These are phyloP conservation scores for Gynochthodes officinalis DNA, from an alignment of 257 asterid genomes.

Conservation along the genomic window DNA sequence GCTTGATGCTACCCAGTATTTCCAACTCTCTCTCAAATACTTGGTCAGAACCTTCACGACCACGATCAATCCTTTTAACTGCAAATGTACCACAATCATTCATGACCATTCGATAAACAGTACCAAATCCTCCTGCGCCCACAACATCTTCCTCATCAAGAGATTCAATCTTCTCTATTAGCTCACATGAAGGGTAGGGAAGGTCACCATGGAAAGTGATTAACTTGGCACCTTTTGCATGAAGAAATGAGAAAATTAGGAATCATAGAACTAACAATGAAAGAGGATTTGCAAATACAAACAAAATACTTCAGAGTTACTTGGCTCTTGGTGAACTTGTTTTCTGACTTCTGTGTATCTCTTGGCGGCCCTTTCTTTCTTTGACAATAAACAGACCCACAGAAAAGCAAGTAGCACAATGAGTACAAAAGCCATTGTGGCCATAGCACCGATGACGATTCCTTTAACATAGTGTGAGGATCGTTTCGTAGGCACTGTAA, in stretches of 20 bases:
- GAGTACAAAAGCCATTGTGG: slow-evolving; percentile 59
- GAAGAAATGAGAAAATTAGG: background rate
- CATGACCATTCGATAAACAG: slow-evolving; percentile 97
- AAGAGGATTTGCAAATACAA: background rate
- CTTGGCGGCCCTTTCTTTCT: slow-evolving; percentile 84
- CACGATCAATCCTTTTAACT: slow-evolving; percentile 78
- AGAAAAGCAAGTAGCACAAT: slow-evolving; percentile 62
- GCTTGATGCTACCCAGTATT: slow-evolving; percentile 90
- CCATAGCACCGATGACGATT: slow-evolving; percentile 70
- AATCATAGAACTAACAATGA: background rate
- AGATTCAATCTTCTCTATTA: slow-evolving; percentile 92
- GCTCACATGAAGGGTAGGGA: slow-evolving; percentile 92
- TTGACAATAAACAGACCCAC: slow-evolving; percentile 61
- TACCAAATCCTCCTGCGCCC: slow-evolving; percentile 98
- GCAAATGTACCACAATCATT: slow-evolving; percentile 97
- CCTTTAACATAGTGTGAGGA: slow-evolving; percentile 77
- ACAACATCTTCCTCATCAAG: slow-evolving; percentile 85
- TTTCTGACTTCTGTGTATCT: slow-evolving; percentile 85
- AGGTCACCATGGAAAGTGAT: slow-evolving; percentile 97
- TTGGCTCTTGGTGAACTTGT: slow-evolving; percentile 82
- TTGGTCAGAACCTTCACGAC: slow-evolving; percentile 93
- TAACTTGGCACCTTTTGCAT: slow-evolving; percentile 67
- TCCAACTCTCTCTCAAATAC: slow-evolving; percentile 92
- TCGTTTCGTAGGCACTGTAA: slow-evolving; percentile 53
- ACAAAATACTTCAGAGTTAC: slow-evolving; percentile 29